Evolutionary conservation across 352 stramenopile genomes (phyloP).

Genomic region (Phytophthora fragariae): DNA sequence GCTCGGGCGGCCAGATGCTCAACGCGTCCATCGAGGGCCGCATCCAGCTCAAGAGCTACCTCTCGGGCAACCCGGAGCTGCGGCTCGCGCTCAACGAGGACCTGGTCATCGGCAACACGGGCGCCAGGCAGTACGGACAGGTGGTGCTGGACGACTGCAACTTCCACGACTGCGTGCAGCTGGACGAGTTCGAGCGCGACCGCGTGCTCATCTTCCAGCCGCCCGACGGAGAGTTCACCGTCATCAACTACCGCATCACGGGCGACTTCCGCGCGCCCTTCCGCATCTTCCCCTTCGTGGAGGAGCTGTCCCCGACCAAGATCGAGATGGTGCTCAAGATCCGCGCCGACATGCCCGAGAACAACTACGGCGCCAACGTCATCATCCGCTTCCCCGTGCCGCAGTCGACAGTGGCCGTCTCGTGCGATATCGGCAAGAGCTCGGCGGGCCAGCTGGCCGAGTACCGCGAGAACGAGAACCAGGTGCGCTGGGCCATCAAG

Average conservation of each 20-base stretch:
- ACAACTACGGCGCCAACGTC: constrained; percentile 97
- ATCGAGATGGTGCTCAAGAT: constrained; percentile 95
- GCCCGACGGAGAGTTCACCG: constrained; percentile 79
- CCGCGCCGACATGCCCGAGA: constrained; percentile 93
- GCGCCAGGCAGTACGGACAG: constrained; percentile 85
- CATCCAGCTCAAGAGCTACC: constrained; percentile 99
- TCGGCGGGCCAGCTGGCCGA: constrained; percentile 91
- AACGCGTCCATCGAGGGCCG: constrained; percentile 98
- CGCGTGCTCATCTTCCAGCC: constrained; percentile 91
- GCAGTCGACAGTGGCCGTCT: constrained; percentile 82
- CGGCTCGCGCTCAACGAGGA: constrained; percentile 97
- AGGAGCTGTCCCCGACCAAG: constrained; percentile 95
- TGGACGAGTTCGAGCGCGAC: constrained; percentile 95
- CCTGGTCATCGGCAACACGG: constrained; percentile 94
- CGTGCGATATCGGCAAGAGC: constrained; percentile 84
- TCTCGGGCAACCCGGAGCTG: constrained; percentile 98
- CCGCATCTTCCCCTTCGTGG: constrained; percentile 97
- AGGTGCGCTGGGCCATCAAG: constrained; percentile 97
- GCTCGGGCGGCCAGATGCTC: constrained; percentile 96
- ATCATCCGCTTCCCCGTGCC: constrained; percentile 95
- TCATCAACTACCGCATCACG: constrained; percentile 99
- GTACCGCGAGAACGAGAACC: constrained; percentile 95
- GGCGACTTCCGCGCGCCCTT: constrained; percentile 98
- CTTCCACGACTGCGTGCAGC: constrained; percentile 99
- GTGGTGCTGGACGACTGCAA: constrained; percentile 98